Evolutionary conservation across 106 monocot genomes (phyloP), one percentile per base, ranked within the genome.

Genomic region (Posidonia australis): DNA sequence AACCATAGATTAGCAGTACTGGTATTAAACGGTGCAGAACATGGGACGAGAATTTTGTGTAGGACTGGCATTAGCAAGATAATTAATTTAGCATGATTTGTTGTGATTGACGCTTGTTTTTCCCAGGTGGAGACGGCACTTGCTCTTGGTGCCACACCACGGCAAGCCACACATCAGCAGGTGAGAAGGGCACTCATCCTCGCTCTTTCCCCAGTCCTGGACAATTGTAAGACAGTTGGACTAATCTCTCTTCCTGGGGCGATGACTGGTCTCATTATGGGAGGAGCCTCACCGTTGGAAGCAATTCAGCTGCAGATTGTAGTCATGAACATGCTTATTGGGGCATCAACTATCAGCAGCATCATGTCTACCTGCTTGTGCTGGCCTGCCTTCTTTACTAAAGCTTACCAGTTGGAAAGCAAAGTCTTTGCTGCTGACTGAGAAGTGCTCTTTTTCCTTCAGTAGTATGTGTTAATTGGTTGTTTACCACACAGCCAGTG

Each of bases 191-290:
- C 93, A 17, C 73, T 93, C 5, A 69, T 79, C 10, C 71, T 93
- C 1, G 93, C 93, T 1, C 53, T 93, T 11, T 89, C 93, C 10
- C 93, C 93, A 1, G 81, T 83, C 6, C 59, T 93, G 21, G 93
- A 93, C 77, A 93, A 79, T 54, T 83, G 89, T 2, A 93, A 93
- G 74, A 93, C 93, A 1, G 89, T 93, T n/a, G 93, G 93, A 0
- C 74, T 89, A 27, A 89, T 93, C 20, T 70, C 89, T 30, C 81
- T 93, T 57, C 93, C 93, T 7, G 93, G 93, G 19, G 86, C 86
- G 1, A 93, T 93, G 89, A 93, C 89, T 0, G 89, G 89, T n/a
- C 81, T 89, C 12, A 93, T 93, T 18, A 86, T 93, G 93, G 89
- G 89, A 11, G 93, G 93, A 0, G 93, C 89, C 0, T 93, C 93